These are phyloP conservation scores for Phytophthora kernoviae DNA, from an alignment of 352 stramenopile genomes.

Conservation along the genomic window DNA sequence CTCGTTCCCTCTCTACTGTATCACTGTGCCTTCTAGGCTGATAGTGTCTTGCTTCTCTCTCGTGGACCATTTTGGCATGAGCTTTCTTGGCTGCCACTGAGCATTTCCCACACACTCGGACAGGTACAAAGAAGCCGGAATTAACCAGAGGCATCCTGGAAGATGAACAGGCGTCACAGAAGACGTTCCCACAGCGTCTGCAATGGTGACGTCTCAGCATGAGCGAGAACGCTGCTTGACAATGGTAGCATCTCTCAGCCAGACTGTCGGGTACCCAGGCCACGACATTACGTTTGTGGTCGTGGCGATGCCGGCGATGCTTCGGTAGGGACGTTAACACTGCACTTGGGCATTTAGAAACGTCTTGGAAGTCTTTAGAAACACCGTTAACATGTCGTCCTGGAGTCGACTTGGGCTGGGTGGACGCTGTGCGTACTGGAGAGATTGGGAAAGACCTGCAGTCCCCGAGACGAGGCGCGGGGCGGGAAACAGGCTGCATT, in stretches of 20 bases:
- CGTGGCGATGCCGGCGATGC: conserved; percentile 33
- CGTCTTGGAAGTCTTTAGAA: not conserved
- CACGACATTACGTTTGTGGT: conserved; percentile 46
- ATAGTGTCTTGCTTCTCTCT: conserved; percentile 34
- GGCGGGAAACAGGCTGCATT: not conserved
- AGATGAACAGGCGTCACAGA: conserved; percentile 89
- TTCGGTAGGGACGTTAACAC: not conserved
- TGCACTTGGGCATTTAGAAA: not conserved
- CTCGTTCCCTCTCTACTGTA: conserved; percentile 9
- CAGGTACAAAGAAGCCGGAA: conserved; percentile 68
- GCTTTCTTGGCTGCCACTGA: conserved; percentile 70
- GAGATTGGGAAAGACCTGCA: conserved; percentile 9
- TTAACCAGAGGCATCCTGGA: conserved; percentile 76
- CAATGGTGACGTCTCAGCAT: conserved; percentile 88
- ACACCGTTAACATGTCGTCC: not conserved
- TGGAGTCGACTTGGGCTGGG: conserved; percentile 22
- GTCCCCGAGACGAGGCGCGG: not conserved
- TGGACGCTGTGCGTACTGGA: conserved; percentile 12
- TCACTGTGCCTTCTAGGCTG: conserved; percentile 41
- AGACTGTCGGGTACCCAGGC: conserved; percentile 86
- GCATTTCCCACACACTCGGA: conserved; percentile 85
- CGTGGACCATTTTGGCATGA: conserved; percentile 71
- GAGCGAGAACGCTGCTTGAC: conserved; percentile 65
- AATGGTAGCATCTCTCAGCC: conserved; percentile 78
- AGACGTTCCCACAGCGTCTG: conserved; percentile 87